Conservation (phyloP, 2,329 filamentous ascomycete species). For the Orbilia brochopaga region DNA sequence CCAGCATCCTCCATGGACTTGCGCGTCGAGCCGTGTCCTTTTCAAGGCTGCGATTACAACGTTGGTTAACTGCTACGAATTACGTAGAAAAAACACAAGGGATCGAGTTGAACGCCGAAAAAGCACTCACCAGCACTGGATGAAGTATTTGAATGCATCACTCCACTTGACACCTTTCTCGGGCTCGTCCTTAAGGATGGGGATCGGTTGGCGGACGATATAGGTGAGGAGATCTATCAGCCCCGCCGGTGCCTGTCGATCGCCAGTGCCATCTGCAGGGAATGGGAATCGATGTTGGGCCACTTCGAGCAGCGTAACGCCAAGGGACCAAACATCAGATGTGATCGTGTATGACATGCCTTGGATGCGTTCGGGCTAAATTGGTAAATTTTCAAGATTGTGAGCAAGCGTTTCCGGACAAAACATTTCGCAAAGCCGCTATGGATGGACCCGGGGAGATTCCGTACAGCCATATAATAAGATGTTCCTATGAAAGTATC, state of each 20-base stretch:
- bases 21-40: slow-evolving; percentile 87
- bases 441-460: slow-evolving; percentile 13
- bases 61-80: neutral
- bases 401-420: neutral
- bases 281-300: slow-evolving; percentile 98
- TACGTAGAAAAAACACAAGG: neutral
- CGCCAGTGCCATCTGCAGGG: slow-evolving; percentile 76
- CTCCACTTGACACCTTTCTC: slow-evolving; percentile 91
- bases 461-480: slow-evolving; percentile 84
- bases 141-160: slow-evolving; percentile 98
- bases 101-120: no score
- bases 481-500: slow-evolving; percentile 99
- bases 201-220: slow-evolving; percentile 93
- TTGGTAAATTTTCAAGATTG: neutral
- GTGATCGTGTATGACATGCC: slow-evolving; percentile 98
- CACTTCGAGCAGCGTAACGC: slow-evolving; percentile 97
- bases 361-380: slow-evolving; percentile 83
- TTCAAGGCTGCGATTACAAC: slow-evolving; percentile 71
- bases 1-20: slow-evolving; percentile 97
- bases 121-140: slow-evolving; percentile 91
- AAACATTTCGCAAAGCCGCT: no score
- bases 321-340: slow-evolving; percentile 96
- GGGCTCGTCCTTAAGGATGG: slow-evolving; percentile 93
- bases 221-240: slow-evolving; percentile 96
- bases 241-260: slow-evolving; percentile 77